These are phyloP conservation scores for Strobilomyces confusus DNA, from an alignment of 768 basidiomycete genomes.

Conservation along the genomic window DNA sequence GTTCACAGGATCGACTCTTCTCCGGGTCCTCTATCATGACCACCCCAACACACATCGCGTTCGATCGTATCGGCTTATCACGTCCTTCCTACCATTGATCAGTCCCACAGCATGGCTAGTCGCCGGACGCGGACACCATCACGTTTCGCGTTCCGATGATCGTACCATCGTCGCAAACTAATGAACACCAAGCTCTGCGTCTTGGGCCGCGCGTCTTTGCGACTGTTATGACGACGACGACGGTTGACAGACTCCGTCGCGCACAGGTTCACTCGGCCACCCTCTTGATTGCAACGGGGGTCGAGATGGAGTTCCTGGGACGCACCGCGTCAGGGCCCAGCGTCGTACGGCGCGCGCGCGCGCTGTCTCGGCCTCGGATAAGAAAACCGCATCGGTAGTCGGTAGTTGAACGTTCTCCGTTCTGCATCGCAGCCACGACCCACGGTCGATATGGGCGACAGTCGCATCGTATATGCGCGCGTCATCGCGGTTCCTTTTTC, in stretches of 20 bases:
- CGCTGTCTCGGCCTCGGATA: neutral
- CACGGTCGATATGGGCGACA: neutral
- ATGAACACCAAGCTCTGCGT: slow-evolving; percentile 1
- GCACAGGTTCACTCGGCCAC: neutral
- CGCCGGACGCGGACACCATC: neutral
- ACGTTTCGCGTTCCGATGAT: slow-evolving; percentile 2
- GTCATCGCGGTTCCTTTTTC: slow-evolving; percentile 1
- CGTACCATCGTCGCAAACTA: neutral
- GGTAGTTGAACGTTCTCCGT: neutral
- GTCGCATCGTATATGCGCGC: neutral
- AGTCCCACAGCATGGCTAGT: slow-evolving; percentile 16
- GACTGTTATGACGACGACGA: neutral
- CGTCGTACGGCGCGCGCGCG: neutral
- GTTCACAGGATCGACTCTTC: slow-evolving; percentile 2
- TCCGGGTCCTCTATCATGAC: neutral
- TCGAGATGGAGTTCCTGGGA: slow-evolving; percentile 4
- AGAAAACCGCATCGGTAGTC: neutral
- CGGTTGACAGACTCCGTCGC: neutral
- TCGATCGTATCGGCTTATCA: neutral
- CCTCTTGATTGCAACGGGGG: neutral
- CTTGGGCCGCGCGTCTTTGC: neutral
- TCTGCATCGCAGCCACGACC: neutral
- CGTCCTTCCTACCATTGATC: neutral
- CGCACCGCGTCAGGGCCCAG: neutral
- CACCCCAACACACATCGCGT: neutral